Base-by-base conservation (phyloP, 2,329 filamentous ascomycete genomes). In the Epichloe glyceriae region DNA sequence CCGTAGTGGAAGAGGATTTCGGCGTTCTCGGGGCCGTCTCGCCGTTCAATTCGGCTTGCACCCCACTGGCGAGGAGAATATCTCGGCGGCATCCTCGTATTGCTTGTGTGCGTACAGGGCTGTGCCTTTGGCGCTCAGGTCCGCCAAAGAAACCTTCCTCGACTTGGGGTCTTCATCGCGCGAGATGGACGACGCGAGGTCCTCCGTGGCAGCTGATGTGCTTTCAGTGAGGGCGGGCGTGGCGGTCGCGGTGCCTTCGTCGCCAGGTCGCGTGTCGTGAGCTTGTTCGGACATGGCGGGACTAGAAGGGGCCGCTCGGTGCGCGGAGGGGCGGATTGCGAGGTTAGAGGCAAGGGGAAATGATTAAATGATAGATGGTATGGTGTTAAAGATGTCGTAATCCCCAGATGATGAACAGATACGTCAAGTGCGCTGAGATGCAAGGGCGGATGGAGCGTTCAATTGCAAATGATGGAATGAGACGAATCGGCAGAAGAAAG, bases 1-100 rank as follows among this genome's bases (percentile, higher is more conserved):
- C 93, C 93, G 68, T 98, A 98, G 56, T 89, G 80, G 67, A 95
- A 98, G 19, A 97, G 80, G 45, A 98, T 80, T 64, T 97, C 91
- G 47, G 90, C 91, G 61, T 98, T 98, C 52, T 88, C 83, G 4
- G 87, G 15, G 82, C 82, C 76, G 94, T 86, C 69, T 97, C 93
- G 66, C 91, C 93, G 66, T 96, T 93, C 65, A 96, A 74, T 65
- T 88, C 81, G 52, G 87, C 88, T 70, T 98, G 93, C 54, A 96
- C 78, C 66, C 94, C 87, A 51, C 88, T 88, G 34, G 93, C 93
- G 62, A 84, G 80, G 89, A 90, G 71, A 90, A 97, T 55, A 90
- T 73, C 62, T 97, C 91, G 51, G 88, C 81, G 10, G 93, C 89
- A 46, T 84, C 83, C 50, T 85, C 80, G 67, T 89, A 95, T 66